Evolutionary conservation across 768 basidiomycete species (phyloP), one percentile per base, ranked within the genome.

Genomic region (Termitomyces sp.): DNA sequence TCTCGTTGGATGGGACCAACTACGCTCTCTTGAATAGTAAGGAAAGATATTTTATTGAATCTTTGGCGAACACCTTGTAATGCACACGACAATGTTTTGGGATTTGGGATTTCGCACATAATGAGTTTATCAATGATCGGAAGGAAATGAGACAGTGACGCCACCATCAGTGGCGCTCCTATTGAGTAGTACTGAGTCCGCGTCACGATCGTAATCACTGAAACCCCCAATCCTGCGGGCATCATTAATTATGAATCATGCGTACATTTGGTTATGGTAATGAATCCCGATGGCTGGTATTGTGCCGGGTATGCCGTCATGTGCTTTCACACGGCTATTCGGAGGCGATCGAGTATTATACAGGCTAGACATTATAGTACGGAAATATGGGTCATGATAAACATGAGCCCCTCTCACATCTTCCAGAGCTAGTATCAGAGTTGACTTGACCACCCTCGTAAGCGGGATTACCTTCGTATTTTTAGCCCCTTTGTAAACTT

Each of bases 131-230:
- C 35, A 15, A 11, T 7, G 17, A 15, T 28, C 46, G 57, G 57
- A 53, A 45, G 15, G 7, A 15, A 40, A 10, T 58, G 53, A 58
- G 58, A 59, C 53, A 59, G 40, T 44, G 58, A 40, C 54, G 48
- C 49, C 49, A 45, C 58, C 42, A 42, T 43, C n/a, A 38, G 58
- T 55, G 53, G 58, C 58, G 59, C 59, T 60, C 55, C 59, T 45
- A 60, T 60, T 56, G 17, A 50, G 21, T 49, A 15, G 48, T 38
- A 51, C 21, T 52, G 28, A 33, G 26, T 45, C 46, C 38, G 23
- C 19, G 6, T 43, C 42, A 23, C 52, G 52, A 58, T 53, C 52
- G 28, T 48, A 26, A 50, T 50, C 50, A 50, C 38, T 37, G 28
- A 38, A 35, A 30, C 49, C 33, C 40, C 23, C 15, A 49, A 41